Evolutionary conservation across 2,329 filamentous ascomycete species (phyloP).

Genomic region (Dothiorella sarmentorum): DNA sequence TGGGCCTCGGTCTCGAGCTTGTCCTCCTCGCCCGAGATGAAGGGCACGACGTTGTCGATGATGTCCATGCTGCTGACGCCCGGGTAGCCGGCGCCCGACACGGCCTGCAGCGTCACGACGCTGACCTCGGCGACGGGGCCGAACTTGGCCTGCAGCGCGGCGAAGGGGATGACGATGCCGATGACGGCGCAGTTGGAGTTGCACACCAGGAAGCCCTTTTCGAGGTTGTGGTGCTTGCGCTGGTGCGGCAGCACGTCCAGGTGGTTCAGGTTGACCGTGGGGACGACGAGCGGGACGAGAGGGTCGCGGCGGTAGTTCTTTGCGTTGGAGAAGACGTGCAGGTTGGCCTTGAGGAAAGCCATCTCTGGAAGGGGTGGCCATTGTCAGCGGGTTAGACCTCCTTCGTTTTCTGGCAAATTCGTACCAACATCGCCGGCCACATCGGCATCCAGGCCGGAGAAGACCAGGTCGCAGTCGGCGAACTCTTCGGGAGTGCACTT

Average conservation of each 20-base stretch:
- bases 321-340: slow-evolving; percentile 94
- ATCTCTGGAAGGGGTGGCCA: slow-evolving; percentile 63
- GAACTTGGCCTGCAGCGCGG: slow-evolving; percentile 81
- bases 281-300: slow-evolving; percentile 87
- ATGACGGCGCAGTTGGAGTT: slow-evolving; percentile 99
- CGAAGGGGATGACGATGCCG: slow-evolving; percentile 90
- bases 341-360: slow-evolving; percentile 82
- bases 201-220: slow-evolving; percentile 90
- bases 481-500: slow-evolving; percentile 82
- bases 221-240: slow-evolving; percentile 65
- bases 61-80: slow-evolving; percentile 93
- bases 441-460: slow-evolving; percentile 88
- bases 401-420: slow-evolving; percentile 23
- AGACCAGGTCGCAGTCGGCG: slow-evolving; percentile 85
- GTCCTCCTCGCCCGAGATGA: slow-evolving; percentile 89
- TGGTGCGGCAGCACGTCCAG: slow-evolving; percentile 88
- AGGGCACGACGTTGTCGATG: slow-evolving; percentile 92
- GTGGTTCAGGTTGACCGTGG: slow-evolving; percentile 88
- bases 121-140: slow-evolving; percentile 73
- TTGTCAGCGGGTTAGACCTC: not conserved
- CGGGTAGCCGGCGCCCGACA: slow-evolving; percentile 88
- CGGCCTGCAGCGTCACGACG: slow-evolving; percentile 91
- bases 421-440: slow-evolving; percentile 87
- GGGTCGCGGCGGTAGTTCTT: slow-evolving; percentile 95
- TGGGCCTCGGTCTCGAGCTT: slow-evolving; percentile 93